Conservation (phyloP, 129 eudicot species). For the Helianthus annuus region HanXRQr2.0-SUNRISE NC_035433.2:85302321-85302820, state of each 20-base stretch:
- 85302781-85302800: conserved; percentile 50
- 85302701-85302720: conserved; percentile 64
- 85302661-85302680: conserved; percentile 73
- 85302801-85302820: not conserved
- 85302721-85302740: conserved; percentile 99
- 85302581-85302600: not conserved
- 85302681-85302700: conserved; percentile 89
- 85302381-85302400: not conserved
- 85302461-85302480: conserved; percentile 80
- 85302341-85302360: not conserved
- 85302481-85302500: conserved; percentile 75
- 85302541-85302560: conserved; percentile 79
- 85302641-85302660: conserved; percentile 71
- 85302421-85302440: conserved; percentile 87
- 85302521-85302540: conserved; percentile 75
- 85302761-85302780: conserved; percentile 48
- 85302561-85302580: not conserved
- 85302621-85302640: not conserved
- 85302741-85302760: conserved; percentile 67
- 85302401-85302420: not conserved
- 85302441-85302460: conserved; percentile 71
- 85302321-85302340: conserved; percentile 5
- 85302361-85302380: not conserved
- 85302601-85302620: not conserved
- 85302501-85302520: conserved; percentile 72